A percentile compares a stretch with the other conserved stretches of the same genome.
Evolutionary conservation across 2,329 filamentous ascomycete species (phyloP).

Genomic region (Botryotinia calthae): DNA sequence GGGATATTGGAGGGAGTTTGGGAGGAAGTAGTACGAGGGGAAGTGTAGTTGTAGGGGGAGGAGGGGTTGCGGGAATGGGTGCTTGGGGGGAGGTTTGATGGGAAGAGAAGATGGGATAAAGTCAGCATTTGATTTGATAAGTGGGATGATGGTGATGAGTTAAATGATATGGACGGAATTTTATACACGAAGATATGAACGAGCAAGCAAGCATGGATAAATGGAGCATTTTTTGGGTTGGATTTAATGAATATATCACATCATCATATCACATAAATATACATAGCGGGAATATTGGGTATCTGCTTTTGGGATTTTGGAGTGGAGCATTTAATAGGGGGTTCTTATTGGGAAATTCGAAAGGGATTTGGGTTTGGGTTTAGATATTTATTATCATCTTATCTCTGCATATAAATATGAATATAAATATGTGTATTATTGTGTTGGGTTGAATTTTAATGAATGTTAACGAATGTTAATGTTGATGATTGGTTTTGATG

Average conservation of each 20-base stretch:
- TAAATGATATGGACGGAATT: not conserved
- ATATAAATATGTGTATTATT: not conserved
- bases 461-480: not conserved
- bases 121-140: not conserved
- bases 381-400: not conserved
- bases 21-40: constrained; percentile 71
- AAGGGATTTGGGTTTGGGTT: not conserved
- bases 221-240: not conserved
- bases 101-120: not conserved
- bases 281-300: not conserved
- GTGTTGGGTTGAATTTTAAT: not conserved
- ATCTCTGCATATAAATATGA: not conserved
- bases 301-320: not conserved
- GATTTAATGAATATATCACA: not conserved
- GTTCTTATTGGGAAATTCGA: not conserved
- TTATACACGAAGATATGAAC: not conserved
- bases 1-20: constrained; percentile 67
- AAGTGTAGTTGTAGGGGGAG: constrained; percentile 64
- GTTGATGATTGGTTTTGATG: not conserved
- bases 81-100: constrained; percentile 6
- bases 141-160: not conserved
- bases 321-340: not conserved
- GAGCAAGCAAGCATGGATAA: not conserved
- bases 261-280: not conserved
- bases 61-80: constrained; percentile 41